Base-by-base conservation (phyloP, 2,329 filamentous ascomycete species). In the Arthrocladium fulminans region DNA sequence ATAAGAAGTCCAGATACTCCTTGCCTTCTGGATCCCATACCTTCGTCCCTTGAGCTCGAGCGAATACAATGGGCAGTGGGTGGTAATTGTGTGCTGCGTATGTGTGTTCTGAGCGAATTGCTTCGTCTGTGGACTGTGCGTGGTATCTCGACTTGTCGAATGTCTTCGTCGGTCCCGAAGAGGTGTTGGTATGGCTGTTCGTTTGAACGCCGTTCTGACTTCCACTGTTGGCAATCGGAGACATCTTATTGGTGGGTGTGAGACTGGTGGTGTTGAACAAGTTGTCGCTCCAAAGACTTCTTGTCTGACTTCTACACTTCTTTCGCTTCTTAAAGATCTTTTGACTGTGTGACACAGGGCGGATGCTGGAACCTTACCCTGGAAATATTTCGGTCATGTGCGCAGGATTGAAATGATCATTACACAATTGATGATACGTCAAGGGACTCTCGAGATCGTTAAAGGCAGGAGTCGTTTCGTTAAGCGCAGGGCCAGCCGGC, bases 71-170 rank as follows among this genome's bases (percentile, higher is more conserved):
- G 34, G 92, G 92, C 2, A 98, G 79, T 13, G 92, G 92, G 69
- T 97, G 89, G 76, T 98, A 98, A 75, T 98, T 98, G 79, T 98
- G 92, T 42, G 92, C 92, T 43, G 92, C 92, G 67, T 80, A 90
- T 64, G 86, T 74, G 62, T 86, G 75, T 72, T 98, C 92, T 46
- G 81, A 73, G 46, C 81, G 72, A 65, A 96, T 94, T 60, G 92
- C 90, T 59, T 77, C 74, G 50, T 81, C 72, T 37, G 88, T 89
- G 22, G 90, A 88, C 17, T 85, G 66, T 48, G 88, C 77, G 71
- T 96, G 92, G 72, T 80, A 80, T 51, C 64, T 67, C 29, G 74
- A 67, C 27, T 68, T 63, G 43, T 63, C 53, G 48, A 62, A 59
- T 44, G 65, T 66, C 34, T 56, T 54, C 13, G 60, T 56, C n/a